Evolutionary conservation across 352 stramenopile genomes (phyloP), one percentile per base, ranked within the genome.

Genomic region (Plasmopara muralis): DNA sequence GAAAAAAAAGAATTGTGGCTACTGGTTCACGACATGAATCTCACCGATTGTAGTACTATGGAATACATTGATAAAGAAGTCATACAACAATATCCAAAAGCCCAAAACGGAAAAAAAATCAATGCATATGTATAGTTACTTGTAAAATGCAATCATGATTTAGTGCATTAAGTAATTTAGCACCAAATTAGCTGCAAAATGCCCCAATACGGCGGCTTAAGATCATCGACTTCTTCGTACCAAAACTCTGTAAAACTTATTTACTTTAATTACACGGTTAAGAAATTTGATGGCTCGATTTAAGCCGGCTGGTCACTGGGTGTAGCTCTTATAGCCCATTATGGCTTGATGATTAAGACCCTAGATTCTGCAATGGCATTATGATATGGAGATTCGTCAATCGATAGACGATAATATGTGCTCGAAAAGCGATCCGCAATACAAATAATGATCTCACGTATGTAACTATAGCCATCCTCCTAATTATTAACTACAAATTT

Each of bases 281-380:
- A 20, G 4, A 6, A 25, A 29, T 12, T 29, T 29, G 12, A 25
- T 29, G 39, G 39, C 6, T 25, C 12, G 6, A 6, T 12, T 44
- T 15, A 44, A 44, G 39, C 39, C 16, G 3, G n/a, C 6, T 10
- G n/a, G 4, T 44, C 3, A 44, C 39, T 29, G 28, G 7, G 16
- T n/a, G 9, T 12, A 44, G 28, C 28, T 44, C 20, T 12, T 44
- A 44, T 15, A 29, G 39, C 39, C n/a, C 39, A 12, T 29, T 44
- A 44, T 44, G 39, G 16, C 16, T 30, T 29, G 39, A 28, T 6
- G 15, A 44, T 44, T 25, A 29, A n/a, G 39, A 44, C 39, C 39
- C 39, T 25, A 44, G 10, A 29, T 12, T 12, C 9, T n/a, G 3
- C 9, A 29, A 5, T 44, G 39, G 39, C 39, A 44, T 12, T 44